These are phyloP conservation scores for Phyllosticta capitalensis DNA, from an alignment of 2,329 filamentous ascomycete genomes.

Conservation along the genomic window DNA sequence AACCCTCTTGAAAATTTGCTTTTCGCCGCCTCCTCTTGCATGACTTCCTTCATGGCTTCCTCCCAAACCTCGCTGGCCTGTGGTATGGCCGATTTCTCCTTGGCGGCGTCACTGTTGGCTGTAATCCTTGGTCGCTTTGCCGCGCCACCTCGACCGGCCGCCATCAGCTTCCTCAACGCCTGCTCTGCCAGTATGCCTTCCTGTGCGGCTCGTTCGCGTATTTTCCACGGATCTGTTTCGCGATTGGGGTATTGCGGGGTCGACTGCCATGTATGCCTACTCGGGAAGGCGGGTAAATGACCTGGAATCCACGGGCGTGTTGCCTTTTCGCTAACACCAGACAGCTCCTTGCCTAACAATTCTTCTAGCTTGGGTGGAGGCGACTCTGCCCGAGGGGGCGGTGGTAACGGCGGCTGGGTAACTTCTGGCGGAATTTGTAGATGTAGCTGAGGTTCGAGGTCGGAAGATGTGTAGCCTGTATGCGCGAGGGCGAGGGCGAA, in stretches of 20 bases:
- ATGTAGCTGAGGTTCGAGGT: constrained; percentile 25
- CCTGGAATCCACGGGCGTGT: constrained; percentile 46
- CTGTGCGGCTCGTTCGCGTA: constrained; percentile 54
- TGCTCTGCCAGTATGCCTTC: constrained; percentile 58
- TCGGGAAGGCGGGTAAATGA: constrained; percentile 54
- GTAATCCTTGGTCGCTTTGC: constrained; percentile 13
- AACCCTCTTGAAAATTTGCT: constrained; percentile 23
- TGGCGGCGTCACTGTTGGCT: constrained; percentile 9
- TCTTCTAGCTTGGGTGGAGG: constrained; percentile 36
- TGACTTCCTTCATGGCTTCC: constrained; percentile 44
- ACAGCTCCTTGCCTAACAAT: constrained; percentile 44
- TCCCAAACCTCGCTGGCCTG: constrained; percentile 45
- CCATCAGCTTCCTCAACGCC: constrained; percentile 50
- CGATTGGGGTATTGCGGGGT: constrained; percentile 50
- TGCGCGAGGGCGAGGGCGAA: constrained; percentile 45
- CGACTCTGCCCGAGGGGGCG: constrained; percentile 30
- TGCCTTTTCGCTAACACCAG: constrained; percentile 36
- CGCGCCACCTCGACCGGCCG: constrained; percentile 37
- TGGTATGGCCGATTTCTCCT: background rate
- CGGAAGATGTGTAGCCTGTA: constrained; percentile 28
- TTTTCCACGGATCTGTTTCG: constrained; percentile 49
- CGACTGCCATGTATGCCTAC: constrained; percentile 53
- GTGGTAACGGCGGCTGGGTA: constrained; percentile 32
- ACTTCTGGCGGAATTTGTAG: constrained; percentile 27
- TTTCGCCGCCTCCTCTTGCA: constrained; percentile 31